Evolutionary conservation across 2,329 filamentous ascomycete genomes (phyloP), one percentile per base, ranked within the genome.

Genomic region (Rhinocladiella similis): DNA sequence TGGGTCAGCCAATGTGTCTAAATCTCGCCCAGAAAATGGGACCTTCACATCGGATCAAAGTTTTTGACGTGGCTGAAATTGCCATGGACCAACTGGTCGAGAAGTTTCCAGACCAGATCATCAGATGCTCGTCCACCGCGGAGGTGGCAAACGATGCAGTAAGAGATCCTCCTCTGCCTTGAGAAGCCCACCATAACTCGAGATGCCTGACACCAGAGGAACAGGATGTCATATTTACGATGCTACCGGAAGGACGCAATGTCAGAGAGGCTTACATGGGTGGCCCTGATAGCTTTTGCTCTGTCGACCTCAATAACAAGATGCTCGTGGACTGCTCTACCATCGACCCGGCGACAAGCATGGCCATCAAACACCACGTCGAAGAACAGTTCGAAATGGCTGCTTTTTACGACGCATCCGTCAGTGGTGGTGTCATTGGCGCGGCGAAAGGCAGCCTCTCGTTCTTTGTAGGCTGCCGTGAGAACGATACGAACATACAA

Each of bases 321-420:
- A 68, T 81, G n/a, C 69, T 82, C 39, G 73, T 82, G 56, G 80
- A 83, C 66, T 81, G 78, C 65, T 82, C 79, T 1, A 83, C 80
- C 5, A 83, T 83, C 64, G 80, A 83, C 63, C 79, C 77, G 0
- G 75, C 74, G 13, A 81, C 78, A 6, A 63, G 59, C 41, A 50
- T 61, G n/a, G 50, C 59, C 5, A 58, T 63, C 41, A 60, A 61
- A 33, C 48, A 59, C 36, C 53, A 57, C 53, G 56, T 65, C 47
- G 42, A 48, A 6, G 20, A 52, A n/a, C 54, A 56, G n/a, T 61
- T 57, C 25, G 59, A 59, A 20, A 60, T 53, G 10, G 73, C 78
- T 3, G 71, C 68, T 1, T 82, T 82, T 68, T 81, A 80, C 67
- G 80, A 83, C 57, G 73, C 78, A 1, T 79, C 79, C 1, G 80